Evolutionary conservation across 345 rosid species (phyloP).

Genomic region (Durio zibethinus): DNA sequence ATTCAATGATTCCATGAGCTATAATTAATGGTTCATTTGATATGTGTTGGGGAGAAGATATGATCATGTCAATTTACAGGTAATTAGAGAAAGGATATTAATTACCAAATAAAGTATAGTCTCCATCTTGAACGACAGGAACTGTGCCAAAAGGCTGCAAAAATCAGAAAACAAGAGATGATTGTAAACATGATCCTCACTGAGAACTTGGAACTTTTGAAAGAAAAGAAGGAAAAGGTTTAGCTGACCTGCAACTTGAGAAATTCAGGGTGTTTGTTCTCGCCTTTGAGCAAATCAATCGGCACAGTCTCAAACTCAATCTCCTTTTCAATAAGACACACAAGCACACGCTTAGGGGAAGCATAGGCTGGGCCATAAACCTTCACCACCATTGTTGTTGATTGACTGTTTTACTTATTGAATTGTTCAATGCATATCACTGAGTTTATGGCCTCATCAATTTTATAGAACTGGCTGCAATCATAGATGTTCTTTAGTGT

Average conservation of each 20-base stretch:
- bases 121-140: conserved; percentile 67
- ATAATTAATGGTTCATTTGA: too few relatives aligned
- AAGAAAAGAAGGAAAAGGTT: background rate
- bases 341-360: background rate
- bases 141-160: conserved; percentile 64
- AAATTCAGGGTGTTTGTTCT: conserved; percentile 42
- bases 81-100: conserved; percentile 15
- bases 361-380: background rate
- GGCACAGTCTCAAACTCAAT: conserved; percentile 55
- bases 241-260: conserved; percentile 53
- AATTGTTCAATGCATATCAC: background rate
- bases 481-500: too few relatives aligned
- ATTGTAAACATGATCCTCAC: background rate
- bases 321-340: conserved; percentile 44
- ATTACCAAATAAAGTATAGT: conserved; percentile 57
- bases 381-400: conserved; percentile 2
- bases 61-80: too few relatives aligned
- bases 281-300: conserved; percentile 61
- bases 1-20: too few relatives aligned
- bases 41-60: too few relatives aligned
- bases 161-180: background rate
- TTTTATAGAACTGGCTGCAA: background rate
- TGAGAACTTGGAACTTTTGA: background rate
- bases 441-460: background rate
- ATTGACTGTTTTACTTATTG: background rate